Evolutionary conservation across 2,329 filamentous ascomycete genomes (phyloP).

Genomic region (Cercospora zeae-maydis): DNA sequence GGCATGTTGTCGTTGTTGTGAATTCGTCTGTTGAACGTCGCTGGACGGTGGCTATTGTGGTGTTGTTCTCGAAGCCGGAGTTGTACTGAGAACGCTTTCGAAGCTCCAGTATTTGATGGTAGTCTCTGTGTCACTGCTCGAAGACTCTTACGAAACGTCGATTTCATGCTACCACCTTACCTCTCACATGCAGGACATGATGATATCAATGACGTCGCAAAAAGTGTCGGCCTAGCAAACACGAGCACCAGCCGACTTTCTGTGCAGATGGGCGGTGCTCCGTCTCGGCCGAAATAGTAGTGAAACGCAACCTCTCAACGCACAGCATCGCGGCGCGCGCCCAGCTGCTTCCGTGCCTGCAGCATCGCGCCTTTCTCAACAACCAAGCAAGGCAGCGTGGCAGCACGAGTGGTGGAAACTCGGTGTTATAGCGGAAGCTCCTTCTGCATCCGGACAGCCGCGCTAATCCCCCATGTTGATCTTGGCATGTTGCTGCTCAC

Average conservation of each 20-base stretch:
- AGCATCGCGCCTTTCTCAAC: neutral
- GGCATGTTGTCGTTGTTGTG: slow-evolving; percentile 16
- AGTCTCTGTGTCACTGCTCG: neutral
- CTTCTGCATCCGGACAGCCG: slow-evolving; percentile 1
- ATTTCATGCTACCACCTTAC: neutral
- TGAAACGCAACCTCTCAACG: slow-evolving; percentile 17
- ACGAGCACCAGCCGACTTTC: neutral
- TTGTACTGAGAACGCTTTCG: neutral
- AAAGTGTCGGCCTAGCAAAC: neutral
- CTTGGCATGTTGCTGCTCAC: neutral
- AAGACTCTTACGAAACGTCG: neutral
- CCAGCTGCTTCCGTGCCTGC: slow-evolving; percentile 1
- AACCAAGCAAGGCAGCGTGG: neutral
- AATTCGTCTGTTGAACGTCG: neutral
- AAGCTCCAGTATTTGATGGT: neutral
- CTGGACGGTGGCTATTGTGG: neutral
- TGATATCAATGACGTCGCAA: slow-evolving; percentile 9
- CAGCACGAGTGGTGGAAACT: neutral
- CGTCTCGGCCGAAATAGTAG: neutral
- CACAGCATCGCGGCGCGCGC: slow-evolving; percentile 8
- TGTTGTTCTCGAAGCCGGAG: neutral
- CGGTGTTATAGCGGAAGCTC: neutral
- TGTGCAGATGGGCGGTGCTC: neutral
- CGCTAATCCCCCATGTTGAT: slow-evolving; percentile 2
- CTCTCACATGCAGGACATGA: neutral